Percentiles rank a stretch among this genome's conserved stretches.
Evolutionary conservation across 2,329 filamentous ascomycete species (phyloP).

Genomic region (Pyrenophora tritici-repentis): DNA sequence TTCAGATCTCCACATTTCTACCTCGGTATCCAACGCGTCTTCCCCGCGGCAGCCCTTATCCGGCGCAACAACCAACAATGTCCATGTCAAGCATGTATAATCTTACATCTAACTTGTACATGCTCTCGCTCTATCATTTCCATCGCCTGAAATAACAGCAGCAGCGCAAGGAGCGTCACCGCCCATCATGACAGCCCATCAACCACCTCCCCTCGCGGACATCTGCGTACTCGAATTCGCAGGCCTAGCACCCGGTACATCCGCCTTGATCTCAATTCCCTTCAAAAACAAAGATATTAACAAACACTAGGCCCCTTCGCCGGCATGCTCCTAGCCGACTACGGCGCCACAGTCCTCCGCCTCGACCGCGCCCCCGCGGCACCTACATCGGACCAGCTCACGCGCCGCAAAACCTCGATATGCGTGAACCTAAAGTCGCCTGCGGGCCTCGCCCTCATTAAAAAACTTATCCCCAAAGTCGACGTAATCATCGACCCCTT

Average conservation of each 20-base stretch:
- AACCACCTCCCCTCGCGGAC: conserved; percentile 59
- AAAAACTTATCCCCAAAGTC: conserved; percentile 63
- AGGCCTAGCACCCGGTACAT: conserved; percentile 62
- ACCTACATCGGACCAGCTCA: conserved; percentile 72
- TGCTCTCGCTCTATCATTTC: background rate
- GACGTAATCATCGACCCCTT: conserved; percentile 94
- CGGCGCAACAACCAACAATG: conserved; percentile 30
- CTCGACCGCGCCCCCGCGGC: conserved; percentile 69
- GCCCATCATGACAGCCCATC: conserved; percentile 32
- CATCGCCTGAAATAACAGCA: conserved; percentile 2
- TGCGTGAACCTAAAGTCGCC: conserved; percentile 76
- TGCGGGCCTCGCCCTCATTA: conserved; percentile 67
- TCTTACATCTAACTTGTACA: background rate
- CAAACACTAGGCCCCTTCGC: conserved; percentile 75
- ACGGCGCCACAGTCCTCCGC: conserved; percentile 84
- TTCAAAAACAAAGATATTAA: background rate
- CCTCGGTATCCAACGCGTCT: conserved; percentile 36
- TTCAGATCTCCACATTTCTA: conserved; percentile 15
- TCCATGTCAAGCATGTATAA: conserved; percentile 36
- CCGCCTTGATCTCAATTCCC: background rate
- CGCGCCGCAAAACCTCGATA: conserved; percentile 80
- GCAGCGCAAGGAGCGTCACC: background rate
- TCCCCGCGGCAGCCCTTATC: conserved; percentile 42
- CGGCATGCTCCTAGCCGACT: conserved; percentile 79
- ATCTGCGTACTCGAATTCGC: conserved; percentile 69